Evolutionary conservation across 257 asterid genomes (phyloP).

Genomic region (Thymus mandschuricus): DNA sequence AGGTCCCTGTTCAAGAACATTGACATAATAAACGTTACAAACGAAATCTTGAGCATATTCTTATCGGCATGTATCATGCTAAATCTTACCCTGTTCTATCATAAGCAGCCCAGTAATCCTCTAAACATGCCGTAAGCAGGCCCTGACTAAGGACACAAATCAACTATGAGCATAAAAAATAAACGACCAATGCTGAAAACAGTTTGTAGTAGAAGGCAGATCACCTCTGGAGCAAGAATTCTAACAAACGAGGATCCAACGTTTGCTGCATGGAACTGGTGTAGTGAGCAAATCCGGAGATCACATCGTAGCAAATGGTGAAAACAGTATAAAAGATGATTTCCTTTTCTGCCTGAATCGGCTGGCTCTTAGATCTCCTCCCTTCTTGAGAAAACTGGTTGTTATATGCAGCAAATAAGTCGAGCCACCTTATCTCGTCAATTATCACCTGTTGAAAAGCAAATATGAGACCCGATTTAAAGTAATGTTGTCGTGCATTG

Average conservation of each 20-base stretch:
- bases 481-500: not conserved
- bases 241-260: slow-evolving; percentile 56
- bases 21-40: slow-evolving; percentile 15
- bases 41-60: not conserved
- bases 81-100: slow-evolving; percentile 53
- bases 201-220: slow-evolving; percentile 16
- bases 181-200: slow-evolving; percentile 4
- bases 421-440: slow-evolving; percentile 84
- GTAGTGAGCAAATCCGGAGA: slow-evolving; percentile 78
- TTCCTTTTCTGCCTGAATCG: slow-evolving; percentile 74
- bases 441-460: slow-evolving; percentile 54
- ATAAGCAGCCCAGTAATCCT: slow-evolving; percentile 75
- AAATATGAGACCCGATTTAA: slow-evolving; percentile 25
- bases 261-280: slow-evolving; percentile 61
- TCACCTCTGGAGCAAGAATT: slow-evolving; percentile 77
- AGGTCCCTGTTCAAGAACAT: slow-evolving; percentile 55
- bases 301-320: slow-evolving; percentile 72
- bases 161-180: slow-evolving; percentile 22
- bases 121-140: slow-evolving; percentile 68
- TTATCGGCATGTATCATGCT: slow-evolving; percentile 3
- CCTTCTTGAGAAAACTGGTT: slow-evolving; percentile 45
- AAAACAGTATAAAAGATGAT: slow-evolving; percentile 59
- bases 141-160: slow-evolving; percentile 62
- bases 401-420: slow-evolving; percentile 61
- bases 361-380: slow-evolving; percentile 56